These are phyloP conservation scores for Tritrichomonas foetus DNA, from an alignment of 208 protist genomes.

Conservation along the genomic window DNA sequence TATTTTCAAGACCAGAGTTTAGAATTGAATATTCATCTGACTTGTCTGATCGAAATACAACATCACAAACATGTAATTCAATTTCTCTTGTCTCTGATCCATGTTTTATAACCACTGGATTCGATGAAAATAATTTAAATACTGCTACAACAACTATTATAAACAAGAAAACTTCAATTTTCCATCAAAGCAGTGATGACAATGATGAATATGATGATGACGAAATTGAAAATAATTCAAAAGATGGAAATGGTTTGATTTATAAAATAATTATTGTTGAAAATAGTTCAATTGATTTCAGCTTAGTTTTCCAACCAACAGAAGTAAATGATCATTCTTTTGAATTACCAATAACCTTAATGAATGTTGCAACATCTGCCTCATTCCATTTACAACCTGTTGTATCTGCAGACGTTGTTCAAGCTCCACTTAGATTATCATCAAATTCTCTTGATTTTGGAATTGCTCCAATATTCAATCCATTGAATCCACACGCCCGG, in stretches of 20 bases:
- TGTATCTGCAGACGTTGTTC: neutral
- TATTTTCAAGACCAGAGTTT: neutral
- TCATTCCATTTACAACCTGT: neutral
- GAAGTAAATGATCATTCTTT: neutral
- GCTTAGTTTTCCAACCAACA: constrained; percentile 1
- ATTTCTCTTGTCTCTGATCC: neutral
- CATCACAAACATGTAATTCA: neutral
- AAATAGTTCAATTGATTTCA: neutral
- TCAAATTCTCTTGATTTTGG: neutral
- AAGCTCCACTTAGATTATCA: neutral
- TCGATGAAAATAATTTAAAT: neutral
- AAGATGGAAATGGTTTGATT: neutral
- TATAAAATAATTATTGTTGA: constrained; percentile 13
- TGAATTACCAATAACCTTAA: neutral
- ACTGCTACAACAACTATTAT: neutral
- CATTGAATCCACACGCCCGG: neutral
- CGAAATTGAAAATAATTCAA: neutral
- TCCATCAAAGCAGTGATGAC: too few relatives aligned
- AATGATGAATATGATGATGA: too few relatives aligned
- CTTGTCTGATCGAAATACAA: neutral
- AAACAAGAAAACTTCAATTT: neutral
- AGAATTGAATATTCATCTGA: neutral
- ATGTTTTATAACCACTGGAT: neutral
- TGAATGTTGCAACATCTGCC: neutral
- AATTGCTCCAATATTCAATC: neutral